phyloP scores from a whole-genome alignment of 768 basidiomycete species.

The Hirschioporus abietinus region DNA sequence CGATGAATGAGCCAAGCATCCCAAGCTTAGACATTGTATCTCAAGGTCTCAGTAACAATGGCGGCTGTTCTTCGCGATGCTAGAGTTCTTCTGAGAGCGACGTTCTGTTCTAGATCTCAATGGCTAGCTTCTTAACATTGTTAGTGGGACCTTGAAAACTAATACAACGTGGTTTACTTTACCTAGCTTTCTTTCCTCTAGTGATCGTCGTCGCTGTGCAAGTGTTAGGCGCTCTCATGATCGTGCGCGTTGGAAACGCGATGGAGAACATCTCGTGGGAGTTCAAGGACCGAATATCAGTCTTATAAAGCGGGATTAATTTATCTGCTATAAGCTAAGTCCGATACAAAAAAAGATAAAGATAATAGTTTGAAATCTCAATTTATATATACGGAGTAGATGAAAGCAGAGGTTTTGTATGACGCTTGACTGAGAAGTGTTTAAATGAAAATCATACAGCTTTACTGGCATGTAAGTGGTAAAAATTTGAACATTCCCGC shows the following conservation, averaged over 20 bases:
- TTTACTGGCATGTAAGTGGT: no score
- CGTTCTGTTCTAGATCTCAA: no score
- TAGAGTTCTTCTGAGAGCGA: not conserved
- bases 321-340: not conserved
- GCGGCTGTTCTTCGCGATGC: not conserved
- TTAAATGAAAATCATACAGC: no score
- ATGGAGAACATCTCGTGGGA: not conserved
- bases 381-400: no score
- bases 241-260: not conserved
- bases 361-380: no score
- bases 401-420: no score
- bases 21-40: not conserved
- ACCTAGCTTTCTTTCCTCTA: not conserved
- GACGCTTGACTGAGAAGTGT: no score
- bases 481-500: no score
- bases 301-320: not conserved
- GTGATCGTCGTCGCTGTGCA: not conserved
- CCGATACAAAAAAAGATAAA: no score
- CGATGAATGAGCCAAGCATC: not conserved
- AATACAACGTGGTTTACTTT: not conserved
- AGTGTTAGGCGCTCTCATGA: not conserved
- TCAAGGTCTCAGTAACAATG: not conserved
- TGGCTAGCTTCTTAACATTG: not conserved
- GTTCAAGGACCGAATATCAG: no score
- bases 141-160: not conserved